Percentiles rank a stretch among this genome's conserved stretches.
These are phyloP conservation scores for Sphaceloma murrayae DNA, from an alignment of 2,329 filamentous ascomycete species.

Conservation along the genomic window DNA sequence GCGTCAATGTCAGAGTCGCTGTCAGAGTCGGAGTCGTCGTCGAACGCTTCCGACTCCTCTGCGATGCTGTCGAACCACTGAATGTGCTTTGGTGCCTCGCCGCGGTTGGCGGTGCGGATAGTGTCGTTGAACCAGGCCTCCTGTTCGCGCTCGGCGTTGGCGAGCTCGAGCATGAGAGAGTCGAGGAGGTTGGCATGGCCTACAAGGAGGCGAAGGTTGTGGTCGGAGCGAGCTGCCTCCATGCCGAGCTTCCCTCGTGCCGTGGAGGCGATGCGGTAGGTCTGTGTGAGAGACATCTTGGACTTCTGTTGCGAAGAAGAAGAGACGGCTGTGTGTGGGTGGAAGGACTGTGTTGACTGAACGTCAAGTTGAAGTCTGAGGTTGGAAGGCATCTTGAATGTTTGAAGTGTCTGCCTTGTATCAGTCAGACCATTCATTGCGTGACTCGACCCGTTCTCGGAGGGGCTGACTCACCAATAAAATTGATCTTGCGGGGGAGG, in stretches of 20 bases:
- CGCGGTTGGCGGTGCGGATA: conserved; percentile 61
- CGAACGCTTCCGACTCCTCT: conserved; percentile 63
- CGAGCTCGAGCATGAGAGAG: conserved; percentile 80
- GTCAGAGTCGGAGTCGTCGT: conserved; percentile 37
- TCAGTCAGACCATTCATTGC: conserved; percentile 18
- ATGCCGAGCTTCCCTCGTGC: conserved; percentile 90
- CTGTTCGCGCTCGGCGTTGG: conserved; percentile 89
- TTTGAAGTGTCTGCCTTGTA: conserved; percentile 16
- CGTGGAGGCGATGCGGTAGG: conserved; percentile 96
- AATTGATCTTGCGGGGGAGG: conserved; percentile 4
- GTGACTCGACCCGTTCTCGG: conserved; percentile 2
- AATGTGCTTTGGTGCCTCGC: conserved; percentile 59
- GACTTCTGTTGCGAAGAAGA: conserved; percentile 49
- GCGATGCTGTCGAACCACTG: conserved; percentile 77
- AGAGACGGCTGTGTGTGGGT: conserved; percentile 36
- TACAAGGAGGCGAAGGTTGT: conserved; percentile 89
- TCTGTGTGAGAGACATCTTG: conserved; percentile 96
- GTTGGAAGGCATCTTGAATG: conserved; percentile 39
- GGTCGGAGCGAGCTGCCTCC: conserved; percentile 82
- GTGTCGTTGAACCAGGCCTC: conserved; percentile 98
- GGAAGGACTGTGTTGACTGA: conserved; percentile 31
- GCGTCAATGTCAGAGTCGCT: conserved; percentile 42
- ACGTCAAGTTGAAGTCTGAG: conserved; percentile 31
- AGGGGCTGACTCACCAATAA: conserved; percentile 13
- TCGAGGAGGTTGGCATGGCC: conserved; percentile 98